Percentiles rank a stretch among this genome's conserved stretches.
Conservation (phyloP, 2,329 filamentous ascomycete genomes). For the Calonectria pseudoturangicola region DNA sequence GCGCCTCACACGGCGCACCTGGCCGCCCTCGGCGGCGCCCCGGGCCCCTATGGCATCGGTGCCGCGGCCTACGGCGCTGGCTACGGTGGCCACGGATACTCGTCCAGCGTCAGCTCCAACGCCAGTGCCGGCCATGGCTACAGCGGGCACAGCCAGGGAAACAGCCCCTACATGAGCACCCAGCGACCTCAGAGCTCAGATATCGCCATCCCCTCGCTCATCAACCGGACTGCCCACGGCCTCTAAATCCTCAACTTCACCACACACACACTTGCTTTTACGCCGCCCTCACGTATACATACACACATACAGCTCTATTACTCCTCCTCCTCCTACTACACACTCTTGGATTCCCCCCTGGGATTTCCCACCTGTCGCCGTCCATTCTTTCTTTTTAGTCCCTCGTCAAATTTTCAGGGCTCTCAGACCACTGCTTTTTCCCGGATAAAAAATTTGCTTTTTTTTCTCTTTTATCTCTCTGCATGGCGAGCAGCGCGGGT, state of each 20-base stretch:
- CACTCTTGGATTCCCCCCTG: conserved; percentile 6
- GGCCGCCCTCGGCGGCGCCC: conserved; percentile 40
- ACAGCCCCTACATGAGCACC: conserved; percentile 68
- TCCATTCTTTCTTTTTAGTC: conserved; percentile 47
- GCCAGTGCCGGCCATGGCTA: conserved; percentile 61
- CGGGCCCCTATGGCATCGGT: conserved; percentile 51
- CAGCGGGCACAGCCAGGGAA: conserved; percentile 58
- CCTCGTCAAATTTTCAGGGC: conserved; percentile 4
- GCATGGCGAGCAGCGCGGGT: conserved; percentile 47
- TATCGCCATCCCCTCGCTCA: conserved; percentile 77
- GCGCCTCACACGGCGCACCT: conserved; percentile 49
- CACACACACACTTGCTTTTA: neutral
- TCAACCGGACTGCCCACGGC: conserved; percentile 68
- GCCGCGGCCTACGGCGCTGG: conserved; percentile 44
- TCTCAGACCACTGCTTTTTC: neutral
- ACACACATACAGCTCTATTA: neutral
- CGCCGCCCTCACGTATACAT: neutral
- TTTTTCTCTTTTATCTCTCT: conserved; percentile 36
- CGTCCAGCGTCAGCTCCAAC: conserved; percentile 72
- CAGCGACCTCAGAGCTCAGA: conserved; percentile 73
- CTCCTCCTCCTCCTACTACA: neutral
- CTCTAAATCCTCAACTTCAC: conserved; percentile 34
- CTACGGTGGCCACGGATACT: conserved; percentile 67
- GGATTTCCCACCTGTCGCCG: conserved; percentile 37
- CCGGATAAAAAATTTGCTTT: conserved; percentile 15